Base-by-base conservation (phyloP, 345 rosid genomes). In the Cardiospermum halicacabum region DNA sequence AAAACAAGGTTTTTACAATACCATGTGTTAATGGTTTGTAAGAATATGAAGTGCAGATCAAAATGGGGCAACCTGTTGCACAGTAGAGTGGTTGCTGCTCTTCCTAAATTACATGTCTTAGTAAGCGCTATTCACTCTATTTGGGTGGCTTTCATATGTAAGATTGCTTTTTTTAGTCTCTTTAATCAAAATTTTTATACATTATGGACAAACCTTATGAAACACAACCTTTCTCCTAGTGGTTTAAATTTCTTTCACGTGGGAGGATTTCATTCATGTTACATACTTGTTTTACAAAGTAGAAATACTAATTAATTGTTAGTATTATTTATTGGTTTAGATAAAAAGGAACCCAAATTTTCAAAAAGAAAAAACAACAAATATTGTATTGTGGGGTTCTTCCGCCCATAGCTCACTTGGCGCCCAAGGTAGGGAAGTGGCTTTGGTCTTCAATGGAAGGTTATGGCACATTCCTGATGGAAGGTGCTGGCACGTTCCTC, bases 61-160 rank as follows among this genome's bases (percentile, higher is more conserved):
- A 78, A 58, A n/a, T n/a, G n/a, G 94, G 94, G 47, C 89, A 88
- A 77, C 91, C 91, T 49, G 81, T 88, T 24, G 75, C 75, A 58
- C 84, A 88, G 75, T 83, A 80, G 72, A 72, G 72, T 40, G 89
- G 91, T 39, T 88, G 94, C 82, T 85, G 94, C 79, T 83, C 95
- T 36, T 78, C 85, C 37, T 88, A 69, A 69, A 65, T 47, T 56
- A 5, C 2, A 57, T 26, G 53, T 12, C 4, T 53, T 28, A 49
- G 50, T 27, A 60, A 58, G 36, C 45, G 63, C 25, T 27, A 8
- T 60, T 53, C 43, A 55, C 24, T 56, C 15, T 32, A 18, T 68
- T 42, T 30, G 60, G 53, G 53, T 55, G 67, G 58, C 25, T 60
- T 39, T 15, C 43, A 42, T 62, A 18, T 57, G 64, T 70, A 58